Conservation (phyloP, 2,329 filamentous ascomycete species). For the Whalleya microplaca region DNA sequence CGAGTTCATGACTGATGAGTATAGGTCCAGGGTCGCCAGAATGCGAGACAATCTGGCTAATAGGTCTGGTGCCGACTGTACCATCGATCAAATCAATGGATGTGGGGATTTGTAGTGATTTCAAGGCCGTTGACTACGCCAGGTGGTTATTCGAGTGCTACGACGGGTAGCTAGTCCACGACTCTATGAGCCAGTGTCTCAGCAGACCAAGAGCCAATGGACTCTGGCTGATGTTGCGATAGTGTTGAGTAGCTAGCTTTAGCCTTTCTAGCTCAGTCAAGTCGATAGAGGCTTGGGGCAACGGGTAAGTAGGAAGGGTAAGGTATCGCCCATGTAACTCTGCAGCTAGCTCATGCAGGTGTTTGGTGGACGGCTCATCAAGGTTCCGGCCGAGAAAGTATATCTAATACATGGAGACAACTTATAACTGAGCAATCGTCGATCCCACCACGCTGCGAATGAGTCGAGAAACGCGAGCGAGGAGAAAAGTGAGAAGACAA, state of each 20-base stretch:
- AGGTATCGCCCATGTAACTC: background rate
- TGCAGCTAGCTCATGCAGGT: background rate
- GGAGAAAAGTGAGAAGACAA: background rate
- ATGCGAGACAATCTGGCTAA: slow-evolving; percentile 13
- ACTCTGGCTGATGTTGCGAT: background rate
- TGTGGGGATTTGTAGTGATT: slow-evolving; percentile 1
- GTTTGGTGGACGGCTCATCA: background rate
- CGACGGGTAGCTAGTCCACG: background rate
- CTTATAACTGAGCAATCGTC: background rate
- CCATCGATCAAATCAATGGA: slow-evolving; percentile 14
- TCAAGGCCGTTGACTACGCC: background rate
- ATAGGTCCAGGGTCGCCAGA: slow-evolving; percentile 17
- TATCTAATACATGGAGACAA: background rate
- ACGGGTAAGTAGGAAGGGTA: background rate
- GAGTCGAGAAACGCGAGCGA: background rate
- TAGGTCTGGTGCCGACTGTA: slow-evolving; percentile 12
- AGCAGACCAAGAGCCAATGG: background rate
- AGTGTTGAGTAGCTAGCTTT: background rate
- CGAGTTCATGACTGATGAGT: slow-evolving; percentile 23
- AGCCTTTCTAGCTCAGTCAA: background rate
- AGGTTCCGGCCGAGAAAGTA: background rate
- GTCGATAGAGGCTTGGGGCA: background rate
- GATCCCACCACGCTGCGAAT: background rate
- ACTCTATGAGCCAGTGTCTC: background rate
- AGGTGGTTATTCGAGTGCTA: background rate